These are phyloP conservation scores for Galeopsis tetrahit DNA, from an alignment of 257 asterid genomes.

Conservation along the genomic window DNA sequence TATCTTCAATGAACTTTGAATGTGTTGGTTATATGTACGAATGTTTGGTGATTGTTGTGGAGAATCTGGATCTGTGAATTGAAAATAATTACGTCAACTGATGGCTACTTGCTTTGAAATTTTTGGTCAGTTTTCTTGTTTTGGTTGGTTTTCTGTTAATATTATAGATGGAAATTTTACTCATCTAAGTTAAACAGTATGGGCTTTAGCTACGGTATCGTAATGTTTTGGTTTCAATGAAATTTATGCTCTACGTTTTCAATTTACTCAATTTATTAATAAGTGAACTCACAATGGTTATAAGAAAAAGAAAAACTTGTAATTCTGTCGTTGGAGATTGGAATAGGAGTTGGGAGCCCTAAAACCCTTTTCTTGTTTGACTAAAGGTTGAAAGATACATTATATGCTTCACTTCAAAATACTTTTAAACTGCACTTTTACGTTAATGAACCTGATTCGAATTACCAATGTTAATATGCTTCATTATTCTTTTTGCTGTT, in stretches of 20 bases:
- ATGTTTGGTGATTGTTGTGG: slow-evolving; percentile 41
- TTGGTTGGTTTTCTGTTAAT: slow-evolving; percentile 30
- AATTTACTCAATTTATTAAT: slow-evolving; percentile 5
- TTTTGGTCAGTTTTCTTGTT: slow-evolving; percentile 64
- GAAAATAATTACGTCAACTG: slow-evolving; percentile 45
- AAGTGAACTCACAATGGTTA: neutral
- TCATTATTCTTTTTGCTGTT: neutral
- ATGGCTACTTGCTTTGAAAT: slow-evolving; percentile 77
- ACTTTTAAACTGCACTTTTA: neutral
- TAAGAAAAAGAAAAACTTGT: slow-evolving; percentile 13
- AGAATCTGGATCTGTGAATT: slow-evolving; percentile 67
- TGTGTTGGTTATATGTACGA: slow-evolving; percentile 29
- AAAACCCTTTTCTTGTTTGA: neutral
- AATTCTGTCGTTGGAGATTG: neutral
- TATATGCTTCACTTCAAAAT: slow-evolving; percentile 7
- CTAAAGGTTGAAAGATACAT: slow-evolving; percentile 14
- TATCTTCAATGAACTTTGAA: slow-evolving; percentile 14
- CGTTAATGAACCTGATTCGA: neutral
- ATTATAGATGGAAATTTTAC: slow-evolving; percentile 13
- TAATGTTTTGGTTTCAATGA: neutral
- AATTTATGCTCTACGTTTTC: slow-evolving; percentile 11
- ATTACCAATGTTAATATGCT: neutral
- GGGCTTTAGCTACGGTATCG: slow-evolving; percentile 14
- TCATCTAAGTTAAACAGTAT: neutral
- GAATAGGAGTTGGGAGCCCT: neutral